Base-by-base conservation (phyloP, 2,329 filamentous ascomycete species). In the Ophiocordyceps australis region DNA sequence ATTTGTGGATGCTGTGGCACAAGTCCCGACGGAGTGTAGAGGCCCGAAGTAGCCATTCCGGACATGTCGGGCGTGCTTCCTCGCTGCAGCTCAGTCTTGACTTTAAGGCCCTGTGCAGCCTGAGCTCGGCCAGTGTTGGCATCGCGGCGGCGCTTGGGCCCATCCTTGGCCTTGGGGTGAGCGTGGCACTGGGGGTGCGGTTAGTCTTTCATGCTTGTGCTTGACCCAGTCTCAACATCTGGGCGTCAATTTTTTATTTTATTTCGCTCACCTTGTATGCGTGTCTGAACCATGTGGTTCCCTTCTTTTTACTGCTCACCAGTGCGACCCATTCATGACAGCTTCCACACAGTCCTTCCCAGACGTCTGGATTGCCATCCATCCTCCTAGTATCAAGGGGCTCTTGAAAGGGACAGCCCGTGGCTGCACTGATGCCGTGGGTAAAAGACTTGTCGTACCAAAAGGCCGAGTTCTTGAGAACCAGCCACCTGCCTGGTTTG, bases 371-470 rank as follows among this genome's bases (percentile, higher is more conserved):
- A 40, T 82, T 85, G 20, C 76, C 74, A 43, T 83, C 77, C 56
- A 79, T 81, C 25, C 79, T 64, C 30, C 78, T 60, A 14, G 71
- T 79, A 40, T 81, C 66, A 32, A 76, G 68, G 3, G 81, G 81
- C 37, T 77, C 72, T 43, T 80, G 72, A 52, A 89, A 86, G 4
- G 74, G 69, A 34, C 65, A 73, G 14, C 81, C 80, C 1, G 80
- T 86, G 4, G 77, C 74, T 16, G 78, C 80, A 42, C 76, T 82
- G 46, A 91, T 81, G 25, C 81, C 81, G 42, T 91, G 82, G 3
- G 77, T 81, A 47, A 89, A 91, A 30, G 75, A 80, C 58, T 89
- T 86, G 55, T 91, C 81, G 49, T 91, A 91, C 81, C 82, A 91
- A 47, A 81, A 92, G 6, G 81, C 81, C 28, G 77, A 85, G 52